Conservation (phyloP, 352 stramenopile species). For the Phytophthora tentaculata region DNA sequence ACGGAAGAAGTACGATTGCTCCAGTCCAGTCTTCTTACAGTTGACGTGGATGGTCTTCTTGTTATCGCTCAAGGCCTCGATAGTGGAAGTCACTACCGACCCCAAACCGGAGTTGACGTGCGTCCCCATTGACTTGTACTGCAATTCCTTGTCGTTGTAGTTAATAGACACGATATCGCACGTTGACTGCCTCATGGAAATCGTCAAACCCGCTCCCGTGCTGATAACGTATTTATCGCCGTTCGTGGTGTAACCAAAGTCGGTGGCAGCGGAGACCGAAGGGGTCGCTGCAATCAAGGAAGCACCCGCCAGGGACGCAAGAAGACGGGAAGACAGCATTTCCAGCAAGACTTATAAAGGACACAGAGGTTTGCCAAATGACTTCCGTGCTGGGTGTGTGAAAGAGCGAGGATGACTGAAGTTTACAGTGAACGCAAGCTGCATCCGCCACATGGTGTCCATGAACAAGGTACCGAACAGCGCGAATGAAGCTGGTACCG, state of each 20-base stretch:
- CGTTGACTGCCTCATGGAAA: slow-evolving; percentile 46
- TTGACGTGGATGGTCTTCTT: slow-evolving; percentile 54
- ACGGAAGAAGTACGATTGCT: slow-evolving; percentile 40
- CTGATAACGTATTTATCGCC: slow-evolving; percentile 46
- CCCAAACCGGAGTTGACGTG: slow-evolving; percentile 55
- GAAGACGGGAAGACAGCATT: slow-evolving; percentile 26
- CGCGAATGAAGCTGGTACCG: slow-evolving; percentile 4
- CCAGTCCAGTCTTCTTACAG: slow-evolving; percentile 45
- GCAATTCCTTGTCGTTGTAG: slow-evolving; percentile 47
- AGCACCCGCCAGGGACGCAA: slow-evolving; percentile 13
- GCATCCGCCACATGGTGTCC: slow-evolving; percentile 20
- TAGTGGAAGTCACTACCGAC: slow-evolving; percentile 29
- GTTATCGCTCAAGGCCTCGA: slow-evolving; percentile 39
- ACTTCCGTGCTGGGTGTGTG: neutral
- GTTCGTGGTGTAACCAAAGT: slow-evolving; percentile 42
- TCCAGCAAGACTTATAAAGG: neutral
- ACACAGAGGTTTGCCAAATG: slow-evolving; percentile 19
- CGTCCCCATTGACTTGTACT: slow-evolving; percentile 51
- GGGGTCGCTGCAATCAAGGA: slow-evolving; percentile 10
- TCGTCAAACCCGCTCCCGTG: slow-evolving; percentile 33
- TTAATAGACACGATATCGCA: slow-evolving; percentile 51
- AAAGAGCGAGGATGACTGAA: neutral
- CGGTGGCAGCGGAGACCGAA: slow-evolving; percentile 22
- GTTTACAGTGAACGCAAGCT: no score
- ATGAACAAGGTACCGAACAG: slow-evolving; percentile 23